Conservation (phyloP, 192 early-diverging fungal species). For the Backusella psychrophila region DNA sequence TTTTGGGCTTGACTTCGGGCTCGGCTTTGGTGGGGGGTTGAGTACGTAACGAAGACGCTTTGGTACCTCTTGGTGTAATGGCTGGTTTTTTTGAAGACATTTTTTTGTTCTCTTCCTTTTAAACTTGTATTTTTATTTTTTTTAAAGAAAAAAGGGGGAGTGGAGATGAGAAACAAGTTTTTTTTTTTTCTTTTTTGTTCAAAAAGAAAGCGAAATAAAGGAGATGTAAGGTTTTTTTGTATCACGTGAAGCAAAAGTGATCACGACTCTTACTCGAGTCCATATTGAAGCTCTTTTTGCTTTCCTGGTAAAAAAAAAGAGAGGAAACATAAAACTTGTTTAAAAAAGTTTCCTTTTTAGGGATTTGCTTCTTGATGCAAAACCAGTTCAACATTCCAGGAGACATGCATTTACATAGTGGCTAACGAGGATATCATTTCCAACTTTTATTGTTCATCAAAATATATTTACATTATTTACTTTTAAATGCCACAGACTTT, state of each 20-base stretch:
- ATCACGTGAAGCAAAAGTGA: neutral
- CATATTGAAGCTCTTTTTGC: neutral
- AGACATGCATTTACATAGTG: too few relatives aligned
- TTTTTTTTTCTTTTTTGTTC: neutral
- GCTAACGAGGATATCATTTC: too few relatives aligned
- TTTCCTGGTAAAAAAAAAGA: too few relatives aligned
- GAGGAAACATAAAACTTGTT: too few relatives aligned
- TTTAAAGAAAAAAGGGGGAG: neutral
- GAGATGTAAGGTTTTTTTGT: neutral
- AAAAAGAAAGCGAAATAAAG: neutral
- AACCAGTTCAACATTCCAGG: too few relatives aligned
- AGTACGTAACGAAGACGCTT: slow-evolving; percentile 10
- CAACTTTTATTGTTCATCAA: too few relatives aligned
- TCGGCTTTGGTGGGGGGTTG: neutral
- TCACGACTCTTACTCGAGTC: neutral
- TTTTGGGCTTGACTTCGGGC: neutral
- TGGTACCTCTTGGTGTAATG: slow-evolving; percentile 22
- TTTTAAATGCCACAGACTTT: too few relatives aligned
- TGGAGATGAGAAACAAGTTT: neutral
- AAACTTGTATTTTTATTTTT: neutral
- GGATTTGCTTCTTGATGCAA: too few relatives aligned
- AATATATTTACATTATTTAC: too few relatives aligned
- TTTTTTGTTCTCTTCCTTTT: neutral
- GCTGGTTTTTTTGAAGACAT: slow-evolving; percentile 11
- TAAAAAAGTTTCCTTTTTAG: too few relatives aligned